Evolutionary conservation across 805 yeast species (phyloP), one percentile per base, ranked within the genome.

Genomic region (Candida piceae): DNA sequence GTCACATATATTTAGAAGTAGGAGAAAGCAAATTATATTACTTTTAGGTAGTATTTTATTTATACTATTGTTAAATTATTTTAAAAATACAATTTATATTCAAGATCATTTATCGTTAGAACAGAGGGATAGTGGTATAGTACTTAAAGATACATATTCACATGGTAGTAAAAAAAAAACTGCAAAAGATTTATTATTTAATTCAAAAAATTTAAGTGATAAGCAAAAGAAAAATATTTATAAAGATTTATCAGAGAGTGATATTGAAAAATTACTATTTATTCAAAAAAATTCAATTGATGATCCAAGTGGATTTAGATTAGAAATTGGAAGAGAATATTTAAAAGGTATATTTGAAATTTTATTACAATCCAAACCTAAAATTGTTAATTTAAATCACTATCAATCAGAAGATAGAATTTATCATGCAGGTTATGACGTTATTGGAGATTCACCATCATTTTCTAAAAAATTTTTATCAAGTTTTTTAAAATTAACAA

Each of bases 401-500:
- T 78, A 76, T 52, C 60, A 59, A 20, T 58, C 70, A 9, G 62
- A 64, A 3, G 65, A 72, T 9, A 57, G 78, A 40, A 72, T 75
- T 18, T 72, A 70, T 44, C 78, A 74, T 45, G 79, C 80, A 1
- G 68, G 77, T 18, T 77, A 72, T 49, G 75, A 63, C 40, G 58
- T 55, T 4, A 44, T 51, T 13, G 55, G 63, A 12, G 64, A 62
- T 2, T 49, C 41, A n/a, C 67, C 64, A 0, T 53, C 71, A 1
- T 69, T 76, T 49, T 66, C 77, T 9, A 80, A 76, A 40, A 64
- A 69, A n/a, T 76, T 73, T 52, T 60, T 80, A 25, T 57, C 66
- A 3, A 53, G 64, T 17, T 78, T 74, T 47, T 58, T 80, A 16
- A 69, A 70, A 35, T 50, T 79, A 23, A 56, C 63, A 7, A 55